phyloP scores from a whole-genome alignment of 169 alveolate species.

The Plasmodium vivax region DNA sequence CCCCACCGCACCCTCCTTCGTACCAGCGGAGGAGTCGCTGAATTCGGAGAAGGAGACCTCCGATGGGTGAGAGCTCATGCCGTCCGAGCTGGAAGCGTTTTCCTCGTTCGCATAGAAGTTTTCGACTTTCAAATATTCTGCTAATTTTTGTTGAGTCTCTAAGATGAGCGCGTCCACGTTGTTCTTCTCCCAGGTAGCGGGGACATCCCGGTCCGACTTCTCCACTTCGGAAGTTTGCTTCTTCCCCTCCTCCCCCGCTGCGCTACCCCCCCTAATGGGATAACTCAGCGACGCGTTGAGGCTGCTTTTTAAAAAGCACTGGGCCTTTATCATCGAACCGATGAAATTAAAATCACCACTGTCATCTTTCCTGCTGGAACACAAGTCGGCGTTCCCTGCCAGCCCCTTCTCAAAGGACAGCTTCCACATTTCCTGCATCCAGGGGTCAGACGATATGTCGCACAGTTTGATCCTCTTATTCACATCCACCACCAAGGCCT shows the following conservation, averaged over 20 bases:
- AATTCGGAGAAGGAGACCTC: background rate
- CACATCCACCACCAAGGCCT: conserved; percentile 67
- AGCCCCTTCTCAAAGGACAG: conserved; percentile 47
- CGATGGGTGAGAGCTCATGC: conserved; percentile 2
- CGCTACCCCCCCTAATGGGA: background rate
- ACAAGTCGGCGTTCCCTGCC: background rate
- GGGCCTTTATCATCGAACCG: conserved; percentile 12
- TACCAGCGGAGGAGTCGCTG: background rate
- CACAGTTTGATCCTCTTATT: conserved; percentile 49
- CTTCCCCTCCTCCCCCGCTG: background rate
- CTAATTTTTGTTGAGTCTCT: conserved; percentile 66
- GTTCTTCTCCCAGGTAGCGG: background rate
- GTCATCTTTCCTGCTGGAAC: background rate
- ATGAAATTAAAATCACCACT: conserved; percentile 44
- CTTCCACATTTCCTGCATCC: conserved; percentile 77
- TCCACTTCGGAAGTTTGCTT: background rate
- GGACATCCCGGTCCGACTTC: background rate
- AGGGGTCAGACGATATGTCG: conserved; percentile 61
- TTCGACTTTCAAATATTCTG: conserved; percentile 46
- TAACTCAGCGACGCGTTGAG: conserved; percentile 52
- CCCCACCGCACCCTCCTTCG: background rate
- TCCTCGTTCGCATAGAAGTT: conserved; percentile 29
- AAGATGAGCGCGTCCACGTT: conserved; percentile 22
- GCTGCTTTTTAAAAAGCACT: conserved; percentile 48
- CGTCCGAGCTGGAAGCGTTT: conserved; percentile 11